phyloP scores from a whole-genome alignment of 352 stramenopile genomes.

The Phytophthora pinifolia region DNA sequence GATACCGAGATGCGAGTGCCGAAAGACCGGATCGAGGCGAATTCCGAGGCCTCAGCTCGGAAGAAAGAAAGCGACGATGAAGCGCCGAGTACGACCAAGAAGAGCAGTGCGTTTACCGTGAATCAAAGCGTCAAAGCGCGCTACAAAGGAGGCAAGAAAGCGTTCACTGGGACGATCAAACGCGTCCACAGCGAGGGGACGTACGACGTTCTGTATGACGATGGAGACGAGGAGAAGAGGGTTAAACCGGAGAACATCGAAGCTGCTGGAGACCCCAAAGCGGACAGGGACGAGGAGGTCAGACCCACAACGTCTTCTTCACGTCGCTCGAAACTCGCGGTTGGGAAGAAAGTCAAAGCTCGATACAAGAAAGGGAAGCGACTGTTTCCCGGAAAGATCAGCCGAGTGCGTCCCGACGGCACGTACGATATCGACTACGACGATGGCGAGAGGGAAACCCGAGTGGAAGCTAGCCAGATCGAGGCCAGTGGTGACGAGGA shows the following conservation, averaged over 20 bases:
- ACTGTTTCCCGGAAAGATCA: slow-evolving; percentile 58
- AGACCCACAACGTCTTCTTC: slow-evolving; percentile 3
- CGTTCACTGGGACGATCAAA: slow-evolving; percentile 53
- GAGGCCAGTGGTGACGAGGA: slow-evolving; percentile 43
- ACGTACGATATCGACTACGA: slow-evolving; percentile 72
- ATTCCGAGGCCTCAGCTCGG: background rate
- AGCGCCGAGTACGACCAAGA: slow-evolving; percentile 5
- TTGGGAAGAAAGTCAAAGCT: slow-evolving; percentile 40
- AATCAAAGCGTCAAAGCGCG: slow-evolving; percentile 40
- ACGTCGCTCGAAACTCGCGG: slow-evolving; percentile 18
- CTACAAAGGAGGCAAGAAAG: slow-evolving; percentile 50
- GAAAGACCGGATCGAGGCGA: slow-evolving; percentile 21
- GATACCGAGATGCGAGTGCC: slow-evolving; percentile 39
- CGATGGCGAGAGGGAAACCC: slow-evolving; percentile 63
- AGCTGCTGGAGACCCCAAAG: slow-evolving; percentile 6
- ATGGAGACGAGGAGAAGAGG: slow-evolving; percentile 53
- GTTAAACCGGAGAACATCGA: slow-evolving; percentile 38
- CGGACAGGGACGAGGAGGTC: slow-evolving; percentile 16
- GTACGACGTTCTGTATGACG: slow-evolving; percentile 68
- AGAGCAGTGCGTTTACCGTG: slow-evolving; percentile 23
- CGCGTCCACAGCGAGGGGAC: slow-evolving; percentile 51
- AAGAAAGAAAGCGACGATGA: slow-evolving; percentile 15
- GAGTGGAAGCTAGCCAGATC: slow-evolving; percentile 32
- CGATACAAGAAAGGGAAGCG: slow-evolving; percentile 45
- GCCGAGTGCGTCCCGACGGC: slow-evolving; percentile 43